Conservation (phyloP, 805 yeast genomes). For the Torulaspora delbrueckii region DNA sequence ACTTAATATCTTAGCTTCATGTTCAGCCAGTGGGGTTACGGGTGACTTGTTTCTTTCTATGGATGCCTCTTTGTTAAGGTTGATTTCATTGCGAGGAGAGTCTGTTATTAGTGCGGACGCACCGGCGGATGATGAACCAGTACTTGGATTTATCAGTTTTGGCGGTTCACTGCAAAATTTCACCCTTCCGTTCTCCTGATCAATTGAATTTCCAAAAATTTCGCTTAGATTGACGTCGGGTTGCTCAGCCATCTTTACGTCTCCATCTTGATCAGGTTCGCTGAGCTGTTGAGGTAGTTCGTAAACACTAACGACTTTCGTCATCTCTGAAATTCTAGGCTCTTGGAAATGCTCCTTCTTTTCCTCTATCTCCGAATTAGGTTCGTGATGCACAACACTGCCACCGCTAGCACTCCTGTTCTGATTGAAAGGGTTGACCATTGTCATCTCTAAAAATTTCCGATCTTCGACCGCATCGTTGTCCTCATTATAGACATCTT, state of each 20-base stretch:
- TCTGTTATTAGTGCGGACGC: conserved; percentile 1
- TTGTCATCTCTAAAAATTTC: conserved; percentile 32
- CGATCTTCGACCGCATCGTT: conserved; percentile 17
- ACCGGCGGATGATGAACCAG: conserved; percentile 8
- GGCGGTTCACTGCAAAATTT: conserved; percentile 29
- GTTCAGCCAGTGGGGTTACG: conserved; percentile 13
- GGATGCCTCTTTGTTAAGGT: conserved; percentile 5
- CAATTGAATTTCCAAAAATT: conserved; percentile 21
- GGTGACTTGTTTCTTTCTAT: conserved; percentile 13
- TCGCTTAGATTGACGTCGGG: conserved; percentile 25
- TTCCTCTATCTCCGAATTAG: background rate
- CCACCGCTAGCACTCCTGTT: conserved; percentile 18
- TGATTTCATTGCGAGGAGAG: conserved; percentile 1
- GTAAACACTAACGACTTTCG: conserved; percentile 32
- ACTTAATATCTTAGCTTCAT: conserved; percentile 15
- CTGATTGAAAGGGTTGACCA: conserved; percentile 32
- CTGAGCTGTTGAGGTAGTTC: conserved; percentile 13
- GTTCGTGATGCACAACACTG: conserved; percentile 25
- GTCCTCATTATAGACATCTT: background rate
- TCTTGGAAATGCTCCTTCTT: conserved; percentile 5
- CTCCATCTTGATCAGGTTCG: conserved; percentile 4
- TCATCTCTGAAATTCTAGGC: conserved; percentile 30
- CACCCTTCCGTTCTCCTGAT: conserved; percentile 21
- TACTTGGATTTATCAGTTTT: conserved; percentile 20
- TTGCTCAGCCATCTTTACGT: conserved; percentile 10